Evolutionary conservation across 768 basidiomycete genomes (phyloP), one percentile per base, ranked within the genome.

Genomic region (Calocybe cyanea): DNA sequence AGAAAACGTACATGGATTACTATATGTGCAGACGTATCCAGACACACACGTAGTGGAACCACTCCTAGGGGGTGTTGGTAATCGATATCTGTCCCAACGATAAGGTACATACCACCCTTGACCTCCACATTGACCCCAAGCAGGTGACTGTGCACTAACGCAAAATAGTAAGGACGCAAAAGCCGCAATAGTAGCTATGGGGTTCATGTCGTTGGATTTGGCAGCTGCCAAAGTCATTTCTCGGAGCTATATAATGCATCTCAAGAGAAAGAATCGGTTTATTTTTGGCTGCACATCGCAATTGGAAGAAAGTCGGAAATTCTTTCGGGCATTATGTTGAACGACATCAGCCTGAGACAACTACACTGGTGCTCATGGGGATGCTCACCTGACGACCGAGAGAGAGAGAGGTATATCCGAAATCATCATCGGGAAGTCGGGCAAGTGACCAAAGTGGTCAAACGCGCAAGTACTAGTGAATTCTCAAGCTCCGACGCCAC

Each of bases 101-200:
- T 20, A 17, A 7, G 28, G 8, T 31, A 46, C 57, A 51, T 38
- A 69, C 71, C 71, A 71, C 38, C 63, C 63, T 46, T 55, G 57
- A 21, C 73, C 72, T 18, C 72, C 73, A 56, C 73, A 73, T 48
- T 73, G 73, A 3, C 66, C 66, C 61, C 63, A 73, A 9, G 68
- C 70, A 7, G 60, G 54, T 13, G 68, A 63, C 49, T 73, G 70
- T n/a, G 72, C 67, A 11, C 41, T 49, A 2, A 45, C 64, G n/a
- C 33, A 40, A 11, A 47, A 45, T 8, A 60, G 35, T 18, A 58
- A 41, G 19, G 50, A 45, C 7, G 54, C 32, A 18, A 52, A 34
- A 14, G 41, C 40, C 21, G 50, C 39, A 20, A 46, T 33, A 18
- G 49, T 49, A 28, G 55, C 48, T 21, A 36, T 51, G 4, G 23